Evolutionary conservation across 345 rosid genomes (phyloP), one percentile per base, ranked within the genome.

Genomic region (Gossypium herbaceum): DNA sequence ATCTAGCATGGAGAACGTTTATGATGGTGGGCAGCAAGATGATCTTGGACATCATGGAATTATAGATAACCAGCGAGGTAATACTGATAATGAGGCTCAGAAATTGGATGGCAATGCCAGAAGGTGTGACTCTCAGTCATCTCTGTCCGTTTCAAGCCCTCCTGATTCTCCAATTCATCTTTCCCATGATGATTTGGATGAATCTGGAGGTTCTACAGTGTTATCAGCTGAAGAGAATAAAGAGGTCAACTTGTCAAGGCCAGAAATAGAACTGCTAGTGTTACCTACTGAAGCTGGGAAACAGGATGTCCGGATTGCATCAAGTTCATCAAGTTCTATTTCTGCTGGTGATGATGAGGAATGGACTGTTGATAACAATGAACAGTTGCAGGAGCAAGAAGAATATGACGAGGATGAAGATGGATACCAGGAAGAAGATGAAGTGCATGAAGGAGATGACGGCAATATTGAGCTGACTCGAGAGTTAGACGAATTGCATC

Each of bases 121-220:
- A 52, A 84, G 87, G 77, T 93, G 97, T 68, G 97, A 90, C 77
- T 96, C 99, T 47, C 98, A 89, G 85, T 96, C 98, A 73, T 96
- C 99, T 39, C 88, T 96, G 34, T 93, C 92, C 65, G 92, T 96
- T 77, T 79, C 98, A 54, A 96, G 98, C 80, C 91, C 98, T 8
- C 99, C 98, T 75, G 89, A 83, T 83, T 93, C 99, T 79, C 99
- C 97, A 0, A 81, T 86, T 75, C 94, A 87, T 83, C 86, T 96
- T 71, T 96, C 99, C 74, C 94, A 96, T 79, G 98, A 96, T 86
- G 95, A 92, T 74, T 81, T 93, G 91, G 99, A 96, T 79, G 98
- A 91, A 63, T 85, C 89, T 63, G 91, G 87, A 63, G 94, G 87
- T 78, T 90, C 88, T 80, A 48, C 84, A 29, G 75, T 76, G 59